Evolutionary conservation across 805 yeast genomes (phyloP).

Genomic region (Yarrowia yakushimensis): DNA sequence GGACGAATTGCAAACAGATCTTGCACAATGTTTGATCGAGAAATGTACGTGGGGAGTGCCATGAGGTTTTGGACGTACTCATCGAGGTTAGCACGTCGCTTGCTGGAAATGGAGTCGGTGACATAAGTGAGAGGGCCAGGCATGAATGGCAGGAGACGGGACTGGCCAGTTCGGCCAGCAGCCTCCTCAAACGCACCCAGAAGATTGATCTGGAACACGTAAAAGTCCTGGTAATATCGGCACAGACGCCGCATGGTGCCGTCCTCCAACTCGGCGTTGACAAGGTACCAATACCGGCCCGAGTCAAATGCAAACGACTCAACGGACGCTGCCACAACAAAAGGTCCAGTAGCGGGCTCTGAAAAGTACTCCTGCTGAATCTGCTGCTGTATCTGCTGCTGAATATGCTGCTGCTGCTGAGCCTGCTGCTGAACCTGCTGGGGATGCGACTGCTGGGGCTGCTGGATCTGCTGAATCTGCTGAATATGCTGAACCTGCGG

Average conservation of each 20-base stretch:
- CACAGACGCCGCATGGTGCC: constrained; percentile 71
- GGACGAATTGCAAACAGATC: constrained; percentile 64
- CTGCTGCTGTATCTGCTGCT: background rate
- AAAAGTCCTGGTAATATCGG: constrained; percentile 92
- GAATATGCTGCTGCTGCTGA: background rate
- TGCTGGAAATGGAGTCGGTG: constrained; percentile 64
- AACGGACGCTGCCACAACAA: constrained; percentile 63
- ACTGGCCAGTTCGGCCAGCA: constrained; percentile 79
- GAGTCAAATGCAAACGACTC: constrained; percentile 76
- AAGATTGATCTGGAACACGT: constrained; percentile 82
- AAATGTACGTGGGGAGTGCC: constrained; percentile 70
- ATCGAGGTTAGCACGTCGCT: constrained; percentile 53
- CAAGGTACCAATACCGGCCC: constrained; percentile 85
- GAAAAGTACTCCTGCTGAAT: background rate
- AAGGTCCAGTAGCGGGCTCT: constrained; percentile 27
- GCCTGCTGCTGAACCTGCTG: constrained; percentile 25
- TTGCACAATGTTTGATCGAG: constrained; percentile 64
- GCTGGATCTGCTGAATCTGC: constrained; percentile 14
- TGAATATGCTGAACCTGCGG: constrained; percentile 21
- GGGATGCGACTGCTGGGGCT: background rate
- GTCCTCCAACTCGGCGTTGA: constrained; percentile 61
- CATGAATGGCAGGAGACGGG: constrained; percentile 83
- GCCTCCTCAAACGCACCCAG: constrained; percentile 84
- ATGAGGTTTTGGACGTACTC: constrained; percentile 58
- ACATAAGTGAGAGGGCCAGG: constrained; percentile 95